Percentiles rank a stretch among this genome's conserved stretches.
phyloP scores from a whole-genome alignment of 495 filamentous ascomycete species.

The Xylaria sp. region DNA sequence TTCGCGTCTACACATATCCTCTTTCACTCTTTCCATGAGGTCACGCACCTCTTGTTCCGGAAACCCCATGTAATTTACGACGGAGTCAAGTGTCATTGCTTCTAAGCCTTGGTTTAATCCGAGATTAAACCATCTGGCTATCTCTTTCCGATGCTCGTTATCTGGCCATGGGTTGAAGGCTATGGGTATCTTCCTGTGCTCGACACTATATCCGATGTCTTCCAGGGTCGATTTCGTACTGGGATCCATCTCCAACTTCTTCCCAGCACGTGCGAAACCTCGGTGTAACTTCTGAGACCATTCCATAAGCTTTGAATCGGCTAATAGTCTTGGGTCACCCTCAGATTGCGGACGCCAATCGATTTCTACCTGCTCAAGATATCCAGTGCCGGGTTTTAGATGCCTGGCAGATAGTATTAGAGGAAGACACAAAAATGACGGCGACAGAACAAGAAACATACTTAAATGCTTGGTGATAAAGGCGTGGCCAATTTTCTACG shows the following conservation, averaged over 20 bases:
- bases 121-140: conserved; percentile 87
- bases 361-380: conserved; percentile 92
- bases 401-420: conserved; percentile 57
- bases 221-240: conserved; percentile 68
- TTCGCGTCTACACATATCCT: conserved; percentile 72
- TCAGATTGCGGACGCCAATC: conserved; percentile 83
- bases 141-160: conserved; percentile 70
- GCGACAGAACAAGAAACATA: conserved; percentile 43
- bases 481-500: conserved; percentile 75
- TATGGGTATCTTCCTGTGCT: conserved; percentile 73
- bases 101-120: conserved; percentile 76
- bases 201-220: conserved; percentile 80
- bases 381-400: conserved; percentile 77
- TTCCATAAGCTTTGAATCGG: conserved; percentile 55
- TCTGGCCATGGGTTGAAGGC: conserved; percentile 82
- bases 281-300: conserved; percentile 77
- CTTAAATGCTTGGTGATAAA: conserved; percentile 75
- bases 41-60: conserved; percentile 68
- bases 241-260: conserved; percentile 71
- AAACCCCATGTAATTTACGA: conserved; percentile 72
- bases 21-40: conserved; percentile 67
- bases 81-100: conserved; percentile 74
- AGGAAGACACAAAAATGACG: background rate
- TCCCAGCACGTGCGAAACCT: conserved; percentile 69
- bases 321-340: conserved; percentile 62